Conservation (phyloP, 495 filamentous ascomycete genomes). For the Cercophora sp. region DNA sequence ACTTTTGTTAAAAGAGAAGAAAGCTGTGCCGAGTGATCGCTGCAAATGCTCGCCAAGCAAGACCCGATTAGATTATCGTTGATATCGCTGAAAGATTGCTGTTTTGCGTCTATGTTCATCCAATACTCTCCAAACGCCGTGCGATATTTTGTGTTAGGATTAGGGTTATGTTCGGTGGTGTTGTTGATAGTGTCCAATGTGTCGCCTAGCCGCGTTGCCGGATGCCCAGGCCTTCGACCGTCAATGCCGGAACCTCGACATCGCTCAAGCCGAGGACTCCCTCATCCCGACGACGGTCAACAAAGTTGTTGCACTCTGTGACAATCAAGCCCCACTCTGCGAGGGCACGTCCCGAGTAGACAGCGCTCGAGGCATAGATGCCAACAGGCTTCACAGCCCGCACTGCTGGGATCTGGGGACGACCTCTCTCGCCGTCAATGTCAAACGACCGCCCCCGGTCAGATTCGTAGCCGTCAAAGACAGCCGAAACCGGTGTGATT, state of each 20-base stretch:
- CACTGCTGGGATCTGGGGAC: constrained; percentile 17
- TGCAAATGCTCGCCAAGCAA: constrained; percentile 4
- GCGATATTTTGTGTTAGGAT: too few species aligned
- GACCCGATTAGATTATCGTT: constrained; percentile 1
- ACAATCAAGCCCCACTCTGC: constrained; percentile 89
- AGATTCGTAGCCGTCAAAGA: constrained; percentile 16
- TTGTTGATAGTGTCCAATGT: too few species aligned
- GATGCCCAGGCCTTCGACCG: constrained; percentile 78
- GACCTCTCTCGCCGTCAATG: constrained; percentile 7
- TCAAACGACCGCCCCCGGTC: constrained; percentile 16
- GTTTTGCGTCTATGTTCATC: not conserved
- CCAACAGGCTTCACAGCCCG: constrained; percentile 36
- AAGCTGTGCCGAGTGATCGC: not conserved
- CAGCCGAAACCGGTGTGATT: not conserved
- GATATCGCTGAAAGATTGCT: not conserved
- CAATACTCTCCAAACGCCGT: not conserved
- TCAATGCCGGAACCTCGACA: constrained; percentile 84
- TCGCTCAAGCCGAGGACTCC: constrained; percentile 69
- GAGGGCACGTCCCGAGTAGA: constrained; percentile 81
- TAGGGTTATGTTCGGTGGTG: too few species aligned
- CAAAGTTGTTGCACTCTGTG: constrained; percentile 86
- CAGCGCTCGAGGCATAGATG: constrained; percentile 39
- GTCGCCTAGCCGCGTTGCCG: constrained; percentile 27
- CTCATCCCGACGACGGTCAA: constrained; percentile 79
- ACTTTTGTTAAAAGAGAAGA: not conserved